Evolutionary conservation across 495 filamentous ascomycete species (phyloP).

Genomic region (Aspergillus coremiiformis): DNA sequence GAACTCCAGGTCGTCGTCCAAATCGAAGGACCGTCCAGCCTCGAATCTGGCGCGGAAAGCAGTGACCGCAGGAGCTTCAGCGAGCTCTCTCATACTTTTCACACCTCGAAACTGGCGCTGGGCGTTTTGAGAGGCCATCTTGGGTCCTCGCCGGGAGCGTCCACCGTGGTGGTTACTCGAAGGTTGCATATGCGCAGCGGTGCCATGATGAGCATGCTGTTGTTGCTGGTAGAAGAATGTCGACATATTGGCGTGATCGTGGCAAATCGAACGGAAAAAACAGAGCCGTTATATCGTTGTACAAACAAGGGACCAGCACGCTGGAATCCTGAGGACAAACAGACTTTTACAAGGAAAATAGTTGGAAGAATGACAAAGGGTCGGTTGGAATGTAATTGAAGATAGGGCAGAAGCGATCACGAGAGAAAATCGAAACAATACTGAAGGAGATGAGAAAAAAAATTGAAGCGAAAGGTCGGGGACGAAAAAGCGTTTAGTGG

Average conservation of each 20-base stretch:
- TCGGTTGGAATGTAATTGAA: slow-evolving; percentile 18
- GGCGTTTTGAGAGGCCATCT: slow-evolving; percentile 70
- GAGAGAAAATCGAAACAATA: slow-evolving; percentile 16
- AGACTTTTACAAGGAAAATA: slow-evolving; percentile 13
- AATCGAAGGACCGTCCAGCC: slow-evolving; percentile 87
- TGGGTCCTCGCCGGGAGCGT: slow-evolving; percentile 79
- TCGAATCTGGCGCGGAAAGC: slow-evolving; percentile 82
- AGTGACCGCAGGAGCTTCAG: slow-evolving; percentile 63
- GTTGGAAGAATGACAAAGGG: slow-evolving; percentile 17
- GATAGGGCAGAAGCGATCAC: slow-evolving; percentile 26
- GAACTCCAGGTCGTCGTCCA: slow-evolving; percentile 96
- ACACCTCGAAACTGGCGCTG: slow-evolving; percentile 80
- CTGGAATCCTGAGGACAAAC: slow-evolving; percentile 9
- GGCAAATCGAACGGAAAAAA: slow-evolving; percentile 7
- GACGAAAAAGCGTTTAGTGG: slow-evolving; percentile 16
- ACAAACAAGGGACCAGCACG: slow-evolving; percentile 18
- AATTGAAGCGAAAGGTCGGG: slow-evolving; percentile 14
- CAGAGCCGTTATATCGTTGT: slow-evolving; percentile 20
- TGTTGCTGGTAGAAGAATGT: slow-evolving; percentile 64
- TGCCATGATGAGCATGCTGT: slow-evolving; percentile 43
- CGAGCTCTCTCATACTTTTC: slow-evolving; percentile 81
- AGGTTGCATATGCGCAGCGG: slow-evolving; percentile 37
- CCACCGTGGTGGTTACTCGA: slow-evolving; percentile 74
- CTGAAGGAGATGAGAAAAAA: slow-evolving; percentile 13
- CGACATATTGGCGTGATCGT: slow-evolving; percentile 54